Conservation (phyloP, 345 rosid genomes). For the Populus ilicifolia region DNA sequence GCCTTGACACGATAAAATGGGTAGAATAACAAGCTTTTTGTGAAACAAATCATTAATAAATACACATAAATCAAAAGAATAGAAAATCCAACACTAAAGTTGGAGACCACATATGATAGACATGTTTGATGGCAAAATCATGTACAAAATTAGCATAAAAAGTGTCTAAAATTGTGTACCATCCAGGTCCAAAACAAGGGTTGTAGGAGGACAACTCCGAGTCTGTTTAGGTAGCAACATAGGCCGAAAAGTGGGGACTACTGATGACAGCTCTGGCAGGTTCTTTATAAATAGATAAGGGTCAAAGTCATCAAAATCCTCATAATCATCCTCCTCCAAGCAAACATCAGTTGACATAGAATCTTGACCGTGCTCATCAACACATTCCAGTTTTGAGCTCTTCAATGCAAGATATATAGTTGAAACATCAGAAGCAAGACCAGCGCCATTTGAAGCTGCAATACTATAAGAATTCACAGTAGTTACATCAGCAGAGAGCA, state of each 20-base stretch:
- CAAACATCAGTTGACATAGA: conserved; percentile 57
- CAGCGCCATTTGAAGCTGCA: conserved; percentile 48
- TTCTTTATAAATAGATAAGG: conserved; percentile 90
- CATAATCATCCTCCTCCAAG: conserved; percentile 69
- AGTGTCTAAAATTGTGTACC: conserved; percentile 41
- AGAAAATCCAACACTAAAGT: not conserved
- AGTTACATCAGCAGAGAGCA: conserved; percentile 39
- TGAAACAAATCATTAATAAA: not conserved
- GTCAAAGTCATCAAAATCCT: conserved; percentile 85
- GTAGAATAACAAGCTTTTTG: not conserved
- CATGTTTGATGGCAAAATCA: not conserved
- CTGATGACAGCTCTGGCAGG: conserved; percentile 79
- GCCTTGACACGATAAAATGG: not conserved
- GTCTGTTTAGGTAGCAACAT: conserved; percentile 88
- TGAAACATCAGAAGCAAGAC: conserved; percentile 73
- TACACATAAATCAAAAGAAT: not conserved
- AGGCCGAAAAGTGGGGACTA: conserved; percentile 84
- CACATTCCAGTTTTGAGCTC: conserved; percentile 87
- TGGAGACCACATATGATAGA: not conserved
- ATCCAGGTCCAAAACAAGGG: conserved; percentile 93
- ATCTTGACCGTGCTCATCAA: conserved; percentile 82
- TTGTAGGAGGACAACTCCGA: conserved; percentile 89
- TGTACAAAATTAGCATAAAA: not conserved
- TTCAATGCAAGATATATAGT: conserved; percentile 96
- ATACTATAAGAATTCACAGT: conserved; percentile 32